Conservation (phyloP, 768 basidiomycete genomes). For the Pleurotus platypus region DNA sequence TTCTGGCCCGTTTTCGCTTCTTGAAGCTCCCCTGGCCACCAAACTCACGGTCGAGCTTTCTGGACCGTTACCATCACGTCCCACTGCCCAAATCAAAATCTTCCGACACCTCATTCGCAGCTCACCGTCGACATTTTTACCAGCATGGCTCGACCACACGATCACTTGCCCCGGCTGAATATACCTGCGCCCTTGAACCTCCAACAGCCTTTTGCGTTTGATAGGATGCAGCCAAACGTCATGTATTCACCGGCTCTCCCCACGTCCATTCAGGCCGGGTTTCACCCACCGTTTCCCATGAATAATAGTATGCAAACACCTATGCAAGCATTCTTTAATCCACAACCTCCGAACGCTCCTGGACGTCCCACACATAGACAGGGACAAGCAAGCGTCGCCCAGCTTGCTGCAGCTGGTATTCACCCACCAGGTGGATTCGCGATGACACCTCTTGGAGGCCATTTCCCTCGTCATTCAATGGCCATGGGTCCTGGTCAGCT, state of each 20-base stretch:
- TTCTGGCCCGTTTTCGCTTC: neutral
- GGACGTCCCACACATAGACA: conserved; percentile 54
- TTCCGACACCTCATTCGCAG: neutral
- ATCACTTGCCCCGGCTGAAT: conserved; percentile 53
- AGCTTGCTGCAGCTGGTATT: conserved; percentile 58
- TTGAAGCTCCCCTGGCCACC: neutral
- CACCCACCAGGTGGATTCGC: conserved; percentile 53
- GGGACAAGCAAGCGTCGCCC: conserved; percentile 54
- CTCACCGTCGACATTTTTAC: neutral
- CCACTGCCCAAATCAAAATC: neutral
- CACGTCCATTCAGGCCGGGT: conserved; percentile 52
- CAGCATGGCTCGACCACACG: conserved; percentile 41
- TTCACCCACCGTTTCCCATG: conserved; percentile 52
- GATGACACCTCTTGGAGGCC: conserved; percentile 53
- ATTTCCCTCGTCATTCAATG: conserved; percentile 51
- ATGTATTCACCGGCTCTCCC: conserved; percentile 67
- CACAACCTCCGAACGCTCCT: conserved; percentile 45
- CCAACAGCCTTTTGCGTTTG: conserved; percentile 52
- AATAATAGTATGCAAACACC: conserved; percentile 61
- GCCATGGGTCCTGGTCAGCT: conserved; percentile 36
- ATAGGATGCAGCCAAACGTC: conserved; percentile 29
- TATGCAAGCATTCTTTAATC: conserved; percentile 65
- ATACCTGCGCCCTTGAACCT: conserved; percentile 50
- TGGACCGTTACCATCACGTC: neutral
- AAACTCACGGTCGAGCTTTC: neutral